Base-by-base conservation (phyloP, 352 stramenopile genomes). In the Phytopythium sindhum region DNA sequence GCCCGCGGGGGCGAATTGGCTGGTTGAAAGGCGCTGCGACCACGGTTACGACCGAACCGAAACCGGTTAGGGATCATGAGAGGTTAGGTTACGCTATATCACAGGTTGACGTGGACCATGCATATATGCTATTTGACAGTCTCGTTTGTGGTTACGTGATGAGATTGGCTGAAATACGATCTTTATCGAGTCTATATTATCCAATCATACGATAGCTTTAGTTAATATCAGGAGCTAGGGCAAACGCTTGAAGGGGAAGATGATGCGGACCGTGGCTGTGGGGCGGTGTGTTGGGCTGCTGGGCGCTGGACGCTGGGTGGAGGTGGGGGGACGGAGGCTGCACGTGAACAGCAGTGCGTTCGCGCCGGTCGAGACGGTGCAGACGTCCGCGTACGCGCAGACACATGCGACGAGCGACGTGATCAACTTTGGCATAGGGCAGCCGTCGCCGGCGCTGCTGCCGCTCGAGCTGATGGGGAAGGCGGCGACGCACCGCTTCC, bases 381-480 rank as follows among this genome's bases (percentile, higher is more conserved):
- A 91, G 59, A 74, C 79, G n/a, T 91, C 82, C 4, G 60, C 74
- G 23, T 91, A 89, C 55, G 82, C 77, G 35, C 82, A 91, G 62
- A 86, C 80, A 29, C 82, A 86, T 65, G 84, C 80, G 31, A 78
- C 71, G 37, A 72, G 72, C 23, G 66, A 72, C 29, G 66, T 90
- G 51, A 86, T 96, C 66, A 96, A 96, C 69, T 93, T 96, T 59
- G 86, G 84, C 0, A 67, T 96, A n/a, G 88, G 88, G 0, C 86
- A 95, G 68, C 88, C 88, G 57, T 88, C 88, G 11, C 71, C 73
- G 39, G 79, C 81, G n/a, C 74, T 95, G 69, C 70, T 96, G 60
- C 86, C 88, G 24, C 61, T 93, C 21, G 68, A 87, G 31, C 66
- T 88, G 39, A 81, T 96, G 59, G 76, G 74, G 15, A 45, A 72